Base-by-base conservation (phyloP, 169 alveolate genomes). In the Cryptosporidium parvum region DNA sequence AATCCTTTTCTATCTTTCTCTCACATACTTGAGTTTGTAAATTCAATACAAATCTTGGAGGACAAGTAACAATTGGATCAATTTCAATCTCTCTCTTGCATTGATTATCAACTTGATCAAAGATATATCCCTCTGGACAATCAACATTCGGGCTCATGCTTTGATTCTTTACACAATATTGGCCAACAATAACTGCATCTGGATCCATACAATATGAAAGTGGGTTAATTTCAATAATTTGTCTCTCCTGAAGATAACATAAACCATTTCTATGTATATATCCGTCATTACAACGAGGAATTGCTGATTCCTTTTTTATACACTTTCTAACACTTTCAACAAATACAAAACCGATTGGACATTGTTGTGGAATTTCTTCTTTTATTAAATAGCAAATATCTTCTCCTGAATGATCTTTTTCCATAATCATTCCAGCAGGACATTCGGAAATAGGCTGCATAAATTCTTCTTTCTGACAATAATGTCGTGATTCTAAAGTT, bases 41-140 rank as follows among this genome's bases (percentile, higher is more conserved):
- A 67, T 80, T 80, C 31, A 80, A 39, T 8, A 48, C 42, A 44
- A 37, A 80, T 29, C 89, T 59, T 10, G 89, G 89, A 44, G 89
- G 89, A 80, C 89, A 80, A 26, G 89, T 80, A 3, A 21, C 45
- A 21, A 80, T 58, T 16, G 89, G 89, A 18, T 80, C 89, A 26
- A 80, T 45, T 45, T 42, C 75, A 44, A 65, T 65, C 37, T 80
- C 80, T 18, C 35, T 59, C 2, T n/a, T 51, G 51, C 89, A 80
- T n/a, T 80, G 18, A 48, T n/a, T 44, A n/a, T 31, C 51, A 23
- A n/a, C 35, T 45, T 61, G 68, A 26, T 35, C 44, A 31, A 42
- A 80, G 3, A 23, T n/a, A 26, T 62, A 80, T n/a, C 65, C 65
- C 8, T 5, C 42, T 14, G 89, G 80, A 42, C 89, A 80, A 42